A percentile compares a stretch with the other conserved stretches of the same genome.
Conservation (phyloP, 495 filamentous ascomycete species). For the Penicillium bovifimosum region DNA sequence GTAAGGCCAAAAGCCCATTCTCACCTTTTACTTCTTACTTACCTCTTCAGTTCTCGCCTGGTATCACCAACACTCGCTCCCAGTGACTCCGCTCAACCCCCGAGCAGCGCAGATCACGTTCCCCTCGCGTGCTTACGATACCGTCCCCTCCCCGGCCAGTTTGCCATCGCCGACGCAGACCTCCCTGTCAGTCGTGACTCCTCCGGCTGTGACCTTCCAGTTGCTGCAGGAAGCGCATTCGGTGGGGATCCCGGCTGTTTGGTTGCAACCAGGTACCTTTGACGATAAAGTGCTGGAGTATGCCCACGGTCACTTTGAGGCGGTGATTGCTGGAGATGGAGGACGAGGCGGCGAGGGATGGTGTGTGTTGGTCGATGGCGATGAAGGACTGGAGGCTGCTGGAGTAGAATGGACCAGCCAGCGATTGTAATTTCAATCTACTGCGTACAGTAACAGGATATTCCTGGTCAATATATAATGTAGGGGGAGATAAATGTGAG, state of each 20-base stretch:
- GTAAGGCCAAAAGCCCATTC: constrained; percentile 35
- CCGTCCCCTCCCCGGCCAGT: constrained; percentile 56
- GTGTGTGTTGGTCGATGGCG: constrained; percentile 90
- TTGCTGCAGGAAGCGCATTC: constrained; percentile 74
- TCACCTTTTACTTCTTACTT: neutral
- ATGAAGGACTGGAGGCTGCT: constrained; percentile 58
- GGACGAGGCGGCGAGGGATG: constrained; percentile 70
- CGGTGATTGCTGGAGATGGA: constrained; percentile 64
- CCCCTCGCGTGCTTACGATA: constrained; percentile 50
- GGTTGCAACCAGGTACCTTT: constrained; percentile 88
- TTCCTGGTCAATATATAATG: neutral
- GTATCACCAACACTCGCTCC: constrained; percentile 74
- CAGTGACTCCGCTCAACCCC: constrained; percentile 80
- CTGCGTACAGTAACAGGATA: neutral
- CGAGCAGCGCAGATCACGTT: constrained; percentile 54
- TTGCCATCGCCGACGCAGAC: constrained; percentile 64
- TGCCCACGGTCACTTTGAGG: constrained; percentile 59
- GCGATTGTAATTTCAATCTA: constrained; percentile 26
- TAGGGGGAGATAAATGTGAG: constrained; percentile 1
- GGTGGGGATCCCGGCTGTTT: constrained; percentile 73
- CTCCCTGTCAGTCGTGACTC: constrained; percentile 80
- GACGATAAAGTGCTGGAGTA: constrained; percentile 65
- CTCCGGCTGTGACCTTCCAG: constrained; percentile 61
- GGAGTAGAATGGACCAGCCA: constrained; percentile 47
- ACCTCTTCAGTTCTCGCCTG: constrained; percentile 69